A percentile compares a stretch with the other conserved stretches of the same genome.
Conservation (phyloP, 139 green algal species). For the Yamagishiella unicocca region DNA sequence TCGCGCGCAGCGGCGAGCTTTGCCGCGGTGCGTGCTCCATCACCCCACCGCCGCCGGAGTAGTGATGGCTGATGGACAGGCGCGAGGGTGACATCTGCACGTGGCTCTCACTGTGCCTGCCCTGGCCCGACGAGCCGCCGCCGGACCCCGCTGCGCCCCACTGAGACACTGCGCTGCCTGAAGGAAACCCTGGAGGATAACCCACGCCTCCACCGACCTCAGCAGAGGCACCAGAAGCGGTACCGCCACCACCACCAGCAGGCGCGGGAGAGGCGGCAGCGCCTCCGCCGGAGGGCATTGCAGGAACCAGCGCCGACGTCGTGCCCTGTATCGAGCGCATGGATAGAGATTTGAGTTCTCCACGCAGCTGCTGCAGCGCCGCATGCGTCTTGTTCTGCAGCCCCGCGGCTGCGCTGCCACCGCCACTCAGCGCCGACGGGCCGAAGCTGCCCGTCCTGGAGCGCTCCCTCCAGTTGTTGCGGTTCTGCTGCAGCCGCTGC, state of each 20-base stretch:
- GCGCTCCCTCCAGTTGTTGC: conserved; percentile 17
- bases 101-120: background rate
- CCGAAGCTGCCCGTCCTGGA: background rate
- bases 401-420: background rate
- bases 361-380: conserved; percentile 27
- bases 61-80: background rate
- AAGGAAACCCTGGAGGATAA: background rate
- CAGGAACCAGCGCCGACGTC: too few species aligned
- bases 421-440: background rate
- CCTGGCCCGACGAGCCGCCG: too few species aligned
- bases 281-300: background rate
- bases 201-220: background rate
- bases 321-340: conserved; percentile 4
- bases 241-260: background rate
- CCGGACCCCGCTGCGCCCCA: too few species aligned
- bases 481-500: conserved; percentile 1
- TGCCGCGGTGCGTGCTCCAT: too few species aligned
- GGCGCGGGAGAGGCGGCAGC: background rate
- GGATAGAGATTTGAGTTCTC: conserved; percentile 4
- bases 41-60: too few species aligned
- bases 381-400: conserved; percentile 43
- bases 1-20: too few species aligned
- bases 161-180: too few species aligned
- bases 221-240: background rate
- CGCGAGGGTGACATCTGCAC: conserved; percentile 8